Conservation (phyloP, 371 early-diverging fungal genomes). For the Globomyces sp. region DNA sequence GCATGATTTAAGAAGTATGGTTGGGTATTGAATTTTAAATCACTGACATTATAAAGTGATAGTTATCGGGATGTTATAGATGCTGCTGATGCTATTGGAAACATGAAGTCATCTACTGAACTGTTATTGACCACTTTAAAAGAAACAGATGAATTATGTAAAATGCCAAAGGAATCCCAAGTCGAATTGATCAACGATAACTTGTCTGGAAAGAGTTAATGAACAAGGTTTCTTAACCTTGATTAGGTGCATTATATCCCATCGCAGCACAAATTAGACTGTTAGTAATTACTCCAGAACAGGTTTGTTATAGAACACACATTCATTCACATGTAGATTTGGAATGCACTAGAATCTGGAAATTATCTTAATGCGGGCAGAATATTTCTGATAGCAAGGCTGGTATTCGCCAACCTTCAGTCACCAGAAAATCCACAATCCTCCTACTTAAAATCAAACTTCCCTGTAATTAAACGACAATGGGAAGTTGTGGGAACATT, state of each 20-base stretch:
- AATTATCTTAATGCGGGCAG: constrained; percentile 69
- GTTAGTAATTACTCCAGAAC: constrained; percentile 81
- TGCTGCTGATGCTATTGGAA: constrained; percentile 76
- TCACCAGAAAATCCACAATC: constrained; percentile 25
- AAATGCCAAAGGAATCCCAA: constrained; percentile 46
- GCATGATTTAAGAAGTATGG: constrained; percentile 78
- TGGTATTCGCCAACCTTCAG: constrained; percentile 64
- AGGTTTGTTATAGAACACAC: constrained; percentile 45
- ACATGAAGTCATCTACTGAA: constrained; percentile 66
- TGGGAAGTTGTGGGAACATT: constrained; percentile 83
- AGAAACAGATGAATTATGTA: constrained; percentile 46
- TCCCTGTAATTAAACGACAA: constrained; percentile 79
- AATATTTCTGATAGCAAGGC: constrained; percentile 64
- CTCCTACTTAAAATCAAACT: constrained; percentile 51
- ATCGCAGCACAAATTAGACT: constrained; percentile 78
- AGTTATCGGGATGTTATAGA: constrained; percentile 80
- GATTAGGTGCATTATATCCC: constrained; percentile 51
- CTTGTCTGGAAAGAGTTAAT: constrained; percentile 39
- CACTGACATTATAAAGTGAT: constrained; percentile 52
- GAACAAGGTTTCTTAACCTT: constrained; percentile 22
- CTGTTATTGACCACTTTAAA: constrained; percentile 58
- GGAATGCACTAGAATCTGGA: constrained; percentile 73
- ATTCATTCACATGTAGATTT: constrained; percentile 50
- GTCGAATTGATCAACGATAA: constrained; percentile 49
- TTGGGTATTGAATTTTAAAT: constrained; percentile 63